Base-by-base conservation (phyloP, 1,139 yeast species). In the Yamadazyma triangularis region DNA sequence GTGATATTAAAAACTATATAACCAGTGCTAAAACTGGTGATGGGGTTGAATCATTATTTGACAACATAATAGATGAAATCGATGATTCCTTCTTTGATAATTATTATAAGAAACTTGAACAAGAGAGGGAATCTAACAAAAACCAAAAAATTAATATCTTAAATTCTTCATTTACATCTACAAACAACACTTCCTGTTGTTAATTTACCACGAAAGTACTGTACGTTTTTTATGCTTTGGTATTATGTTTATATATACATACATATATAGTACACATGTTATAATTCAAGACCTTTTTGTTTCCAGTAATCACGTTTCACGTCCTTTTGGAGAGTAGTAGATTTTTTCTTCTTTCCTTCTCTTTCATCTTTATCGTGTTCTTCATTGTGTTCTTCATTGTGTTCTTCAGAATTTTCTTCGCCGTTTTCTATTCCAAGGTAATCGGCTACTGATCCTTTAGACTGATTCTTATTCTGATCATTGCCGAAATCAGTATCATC, bases 1-100 rank as follows among this genome's bases (percentile, higher is more conserved):
- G 30, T 3, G 33, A 41, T 4, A 30, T 55, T 2, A 28, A 41
- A 22, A 44, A 59, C 13, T 58, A 57, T 36, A 34, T 47, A 21
- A 70, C 78, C 3, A 71, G 79, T 48, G 70, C 79, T 10, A 72
- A 68, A 42, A 45, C 58, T 2, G 75, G 76, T 16, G 46, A 50
- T 2, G 78, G 77, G 1, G 51, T 75, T 3, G 26, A 29, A 1
- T 66, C 60, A 16, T 38, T 74, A 20, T 75, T 75, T 44, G 60
- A 64, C 30, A 47, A 51, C 15, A 56, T 74, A 2, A 54, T 70
- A 2, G 60, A 60, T 10, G 58, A 48, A 9, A 73, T 86, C 2
- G 70, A 64, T 19, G 69, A 61, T 4, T 32, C 36, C 4, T 54
- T 48, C 30, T 56, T 56, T 30, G 46, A 38, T 10, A 38, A 44